These are phyloP conservation scores for Malassezia japonica DNA, from an alignment of 1,284 basidiomycete species.

Conservation along the genomic window DNA sequence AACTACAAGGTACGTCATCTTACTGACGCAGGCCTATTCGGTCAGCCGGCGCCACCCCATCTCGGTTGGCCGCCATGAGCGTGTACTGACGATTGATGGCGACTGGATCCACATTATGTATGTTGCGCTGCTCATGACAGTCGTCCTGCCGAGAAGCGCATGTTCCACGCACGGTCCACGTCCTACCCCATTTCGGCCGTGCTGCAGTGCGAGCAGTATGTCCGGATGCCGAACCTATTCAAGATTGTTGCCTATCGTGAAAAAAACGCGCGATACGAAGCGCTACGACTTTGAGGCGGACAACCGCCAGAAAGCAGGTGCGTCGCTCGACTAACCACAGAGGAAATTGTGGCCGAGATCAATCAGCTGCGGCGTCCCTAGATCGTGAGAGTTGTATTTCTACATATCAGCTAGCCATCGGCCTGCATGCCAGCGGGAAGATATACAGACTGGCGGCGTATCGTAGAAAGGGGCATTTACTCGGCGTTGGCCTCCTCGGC, in stretches of 20 bases:
- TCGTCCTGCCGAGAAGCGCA: slow-evolving; percentile 27
- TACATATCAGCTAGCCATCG: too few species aligned
- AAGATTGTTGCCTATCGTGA: slow-evolving; percentile 68
- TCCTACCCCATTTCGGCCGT: slow-evolving; percentile 87
- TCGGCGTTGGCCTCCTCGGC: slow-evolving; percentile 7
- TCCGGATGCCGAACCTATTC: slow-evolving; percentile 70
- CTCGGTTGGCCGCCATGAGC: slow-evolving; percentile 75
- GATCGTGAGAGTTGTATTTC: background rate
- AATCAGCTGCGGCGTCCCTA: slow-evolving; percentile 10
- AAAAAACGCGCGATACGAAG: slow-evolving; percentile 60
- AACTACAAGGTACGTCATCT: slow-evolving; percentile 56
- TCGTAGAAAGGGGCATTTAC: too few species aligned
- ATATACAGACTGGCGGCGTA: too few species aligned
- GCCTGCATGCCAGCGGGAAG: too few species aligned
- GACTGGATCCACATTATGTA: slow-evolving; percentile 74
- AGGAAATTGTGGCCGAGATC: slow-evolving; percentile 46
- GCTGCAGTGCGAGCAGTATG: slow-evolving; percentile 69
- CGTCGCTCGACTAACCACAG: background rate
- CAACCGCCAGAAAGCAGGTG: slow-evolving; percentile 66
- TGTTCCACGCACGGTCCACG: slow-evolving; percentile 54
- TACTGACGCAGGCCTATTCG: slow-evolving; percentile 62
- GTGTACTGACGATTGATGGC: slow-evolving; percentile 85
- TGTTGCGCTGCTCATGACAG: slow-evolving; percentile 38
- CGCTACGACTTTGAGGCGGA: slow-evolving; percentile 97
- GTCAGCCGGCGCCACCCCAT: slow-evolving; percentile 84